Evolutionary conservation across 2,329 filamentous ascomycete species (phyloP).

Genomic region (Hymenoscyphus fructigenus): DNA sequence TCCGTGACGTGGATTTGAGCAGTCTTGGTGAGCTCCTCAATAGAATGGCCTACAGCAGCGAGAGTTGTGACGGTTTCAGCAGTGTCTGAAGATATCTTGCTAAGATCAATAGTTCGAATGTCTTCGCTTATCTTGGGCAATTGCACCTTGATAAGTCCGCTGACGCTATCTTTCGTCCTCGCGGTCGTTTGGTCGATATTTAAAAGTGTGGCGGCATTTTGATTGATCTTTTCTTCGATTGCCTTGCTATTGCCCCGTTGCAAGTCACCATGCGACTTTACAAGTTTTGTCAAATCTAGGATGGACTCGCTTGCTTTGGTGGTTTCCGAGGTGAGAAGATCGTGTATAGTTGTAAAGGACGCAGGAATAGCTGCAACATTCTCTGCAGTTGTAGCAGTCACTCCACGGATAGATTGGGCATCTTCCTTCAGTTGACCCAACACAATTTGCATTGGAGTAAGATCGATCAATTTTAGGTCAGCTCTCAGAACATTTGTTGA

Average conservation of each 20-base stretch:
- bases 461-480: slow-evolving; percentile 14
- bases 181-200: slow-evolving; percentile 6
- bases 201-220: slow-evolving; percentile 7
- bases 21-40: background rate
- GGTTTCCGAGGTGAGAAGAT: slow-evolving; percentile 3
- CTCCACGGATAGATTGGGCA: background rate
- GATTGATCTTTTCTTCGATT: background rate
- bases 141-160: slow-evolving; percentile 17
- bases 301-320: slow-evolving; percentile 13
- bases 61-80: slow-evolving; percentile 11
- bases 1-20: background rate
- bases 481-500: slow-evolving; percentile 5
- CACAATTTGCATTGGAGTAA: background rate
- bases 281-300: slow-evolving; percentile 15
- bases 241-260: background rate
- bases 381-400: background rate
- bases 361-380: slow-evolving; percentile 5
- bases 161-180: slow-evolving; percentile 8
- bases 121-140: slow-evolving; percentile 19
- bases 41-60: background rate
- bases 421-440: background rate
- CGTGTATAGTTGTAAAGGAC: background rate
- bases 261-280: slow-evolving; percentile 12
- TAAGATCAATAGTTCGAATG: slow-evolving; percentile 16
- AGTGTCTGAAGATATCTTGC: slow-evolving; percentile 3